phyloP scores from a whole-genome alignment of 306 rosid species.

The Cucumis melo region DNA sequence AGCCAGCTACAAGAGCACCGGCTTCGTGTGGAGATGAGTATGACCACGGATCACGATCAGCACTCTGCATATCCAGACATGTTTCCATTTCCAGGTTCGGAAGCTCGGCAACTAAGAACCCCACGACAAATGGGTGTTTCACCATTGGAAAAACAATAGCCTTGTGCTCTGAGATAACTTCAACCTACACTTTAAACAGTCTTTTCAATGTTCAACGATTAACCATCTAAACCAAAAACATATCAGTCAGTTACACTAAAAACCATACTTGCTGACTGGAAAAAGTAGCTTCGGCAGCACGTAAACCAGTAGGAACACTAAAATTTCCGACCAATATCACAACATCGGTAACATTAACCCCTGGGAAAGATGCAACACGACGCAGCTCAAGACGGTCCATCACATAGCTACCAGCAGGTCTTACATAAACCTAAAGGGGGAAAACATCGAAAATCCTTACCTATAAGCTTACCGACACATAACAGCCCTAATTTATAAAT shows the following conservation, averaged over 20 bases:
- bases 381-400: constrained; percentile 92
- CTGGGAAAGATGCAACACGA: constrained; percentile 52
- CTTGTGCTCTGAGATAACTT: constrained; percentile 49
- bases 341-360: constrained; percentile 37
- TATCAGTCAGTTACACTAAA: not conserved
- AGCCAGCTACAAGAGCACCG: constrained; percentile 27
- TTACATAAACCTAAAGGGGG: constrained; percentile 59
- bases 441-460: not conserved
- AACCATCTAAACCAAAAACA: not conserved
- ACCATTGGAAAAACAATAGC: constrained; percentile 88
- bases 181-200: constrained; percentile 29
- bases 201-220: not conserved
- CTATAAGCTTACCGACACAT: not conserved
- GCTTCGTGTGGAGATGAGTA: constrained; percentile 27
- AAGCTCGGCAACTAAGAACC: constrained; percentile 94
- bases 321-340: constrained; percentile 67
- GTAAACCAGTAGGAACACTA: constrained; percentile 57
- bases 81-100: constrained; percentile 38
- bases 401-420: constrained; percentile 97
- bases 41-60: constrained; percentile 15
- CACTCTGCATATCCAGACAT: constrained; percentile 24
- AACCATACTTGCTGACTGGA: constrained; percentile 50
- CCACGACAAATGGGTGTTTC: constrained; percentile 90
- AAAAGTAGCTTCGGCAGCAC: constrained; percentile 56
- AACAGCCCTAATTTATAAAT: not conserved